Base-by-base conservation (phyloP, 352 stramenopile species). In the Phytophthora uliginosa region DNA sequence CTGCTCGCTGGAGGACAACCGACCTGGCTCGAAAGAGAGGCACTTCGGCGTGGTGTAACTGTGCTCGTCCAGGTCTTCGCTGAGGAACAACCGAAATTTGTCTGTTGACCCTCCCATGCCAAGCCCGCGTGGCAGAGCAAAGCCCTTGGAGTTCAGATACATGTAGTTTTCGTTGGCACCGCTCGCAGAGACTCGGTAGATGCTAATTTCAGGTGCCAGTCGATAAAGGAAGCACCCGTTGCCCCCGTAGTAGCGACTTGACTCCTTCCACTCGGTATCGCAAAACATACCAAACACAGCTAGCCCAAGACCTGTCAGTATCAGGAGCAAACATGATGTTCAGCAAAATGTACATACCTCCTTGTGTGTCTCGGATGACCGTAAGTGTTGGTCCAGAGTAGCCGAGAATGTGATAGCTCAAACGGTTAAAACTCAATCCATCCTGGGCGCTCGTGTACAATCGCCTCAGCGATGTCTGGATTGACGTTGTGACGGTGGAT, bases 91-190 rank as follows among this genome's bases (percentile, higher is more conserved):
- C 0, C 88, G 84, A 59, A 94, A 95, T 22, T 85, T 85, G 65
- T 81, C 90, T 6, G 78, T 89, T 26, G 86, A 88, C n/a, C 90
- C 88, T 20, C 89, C 90, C 67, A 96, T 89, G 36, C 90, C 90
- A 8, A 96, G 77, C 8, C 90, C 90, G 24, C 86, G 83, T 3
- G 90, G 90, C 33, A 96, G 69, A 0, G 83, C 83, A 18, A 87
- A 89, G 8, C 88, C 90, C 47, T 96, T 96, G 10, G 90, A 95
- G 74, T 96, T 95, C 59, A 95, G 76, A 52, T 96, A 96, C 90
- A 96, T 96, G 73, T 92, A 89, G 63, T 94, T 92, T 50, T 83
- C 66, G 38, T 84, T 87, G 40, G 74, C 67, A 18, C 82, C 73
- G 48, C 69, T 87, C 0, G 78, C 73, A 20, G 62, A 84, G 15